phyloP scores from a whole-genome alignment of 176 grass and related monocot genomes.

The Musa itinerans region DNA sequence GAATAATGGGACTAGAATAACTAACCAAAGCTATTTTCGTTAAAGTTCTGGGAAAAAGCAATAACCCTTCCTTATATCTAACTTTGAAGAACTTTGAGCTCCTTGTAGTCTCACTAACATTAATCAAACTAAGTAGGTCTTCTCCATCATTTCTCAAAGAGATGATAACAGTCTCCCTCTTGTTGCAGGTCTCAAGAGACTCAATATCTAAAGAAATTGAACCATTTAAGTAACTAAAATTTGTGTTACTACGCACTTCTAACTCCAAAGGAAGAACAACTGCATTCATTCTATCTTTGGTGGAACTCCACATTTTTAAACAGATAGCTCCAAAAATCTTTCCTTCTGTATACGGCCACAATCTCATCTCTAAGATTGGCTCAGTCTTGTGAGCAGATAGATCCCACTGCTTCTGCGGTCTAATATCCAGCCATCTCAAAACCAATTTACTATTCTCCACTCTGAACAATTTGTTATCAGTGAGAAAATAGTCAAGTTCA shows the following conservation, averaged over 20 bases:
- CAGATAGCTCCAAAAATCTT: slow-evolving; percentile 73
- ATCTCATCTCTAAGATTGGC: slow-evolving; percentile 45
- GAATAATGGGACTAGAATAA: neutral
- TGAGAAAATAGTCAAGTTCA: slow-evolving; percentile 27
- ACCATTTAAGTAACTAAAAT: slow-evolving; percentile 32
- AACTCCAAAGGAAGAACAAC: slow-evolving; percentile 77
- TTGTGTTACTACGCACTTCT: slow-evolving; percentile 42
- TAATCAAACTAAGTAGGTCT: slow-evolving; percentile 1
- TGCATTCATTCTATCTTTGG: slow-evolving; percentile 28
- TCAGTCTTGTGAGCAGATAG: slow-evolving; percentile 42
- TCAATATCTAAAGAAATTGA: slow-evolving; percentile 63
- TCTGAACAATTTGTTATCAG: slow-evolving; percentile 47
- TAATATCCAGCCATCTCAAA: slow-evolving; percentile 50
- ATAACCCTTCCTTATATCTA: neutral
- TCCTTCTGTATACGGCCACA: slow-evolving; percentile 54
- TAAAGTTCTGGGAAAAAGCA: slow-evolving; percentile 5
- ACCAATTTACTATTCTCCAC: slow-evolving; percentile 32
- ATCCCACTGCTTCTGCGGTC: slow-evolving; percentile 58
- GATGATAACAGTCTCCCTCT: slow-evolving; percentile 7
- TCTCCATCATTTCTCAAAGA: slow-evolving; percentile 7
- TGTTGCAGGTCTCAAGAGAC: slow-evolving; percentile 35
- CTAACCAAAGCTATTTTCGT: slow-evolving; percentile 3
- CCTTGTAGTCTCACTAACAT: slow-evolving; percentile 10
- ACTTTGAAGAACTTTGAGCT: slow-evolving; percentile 6
- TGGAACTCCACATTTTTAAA: slow-evolving; percentile 55